Conservation (phyloP, 495 filamentous ascomycete species). For the Annulohypoxylon stygium region DNA sequence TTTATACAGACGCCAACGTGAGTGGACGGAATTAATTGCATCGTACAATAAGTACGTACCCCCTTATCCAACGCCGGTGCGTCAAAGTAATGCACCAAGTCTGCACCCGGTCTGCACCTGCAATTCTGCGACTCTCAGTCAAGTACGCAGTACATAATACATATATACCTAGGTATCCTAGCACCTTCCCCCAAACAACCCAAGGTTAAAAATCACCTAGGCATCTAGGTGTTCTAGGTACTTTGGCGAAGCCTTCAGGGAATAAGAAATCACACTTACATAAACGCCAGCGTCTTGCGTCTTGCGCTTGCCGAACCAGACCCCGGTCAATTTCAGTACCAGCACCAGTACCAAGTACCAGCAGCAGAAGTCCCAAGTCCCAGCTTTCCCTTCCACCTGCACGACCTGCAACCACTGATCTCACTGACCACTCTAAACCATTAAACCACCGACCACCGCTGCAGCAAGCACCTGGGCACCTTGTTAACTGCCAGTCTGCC, state of each 20-base stretch:
- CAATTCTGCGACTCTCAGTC: neutral
- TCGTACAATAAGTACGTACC: conserved; percentile 12
- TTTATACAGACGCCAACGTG: neutral
- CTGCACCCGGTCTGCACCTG: conserved; percentile 10
- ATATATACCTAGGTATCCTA: neutral
- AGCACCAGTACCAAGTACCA: neutral
- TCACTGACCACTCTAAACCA: neutral
- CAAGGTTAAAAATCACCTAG: neutral
- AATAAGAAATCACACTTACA: conserved; percentile 28
- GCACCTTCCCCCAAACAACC: neutral
- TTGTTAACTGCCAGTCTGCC: neutral
- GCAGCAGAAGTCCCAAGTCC: neutral
- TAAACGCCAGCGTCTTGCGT: conserved; percentile 16
- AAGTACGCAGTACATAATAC: neutral
- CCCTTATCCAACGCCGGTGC: conserved; percentile 21
- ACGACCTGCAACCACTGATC: neutral
- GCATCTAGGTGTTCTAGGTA: neutral
- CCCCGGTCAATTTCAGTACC: conserved; percentile 20
- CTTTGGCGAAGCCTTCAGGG: conserved; percentile 26
- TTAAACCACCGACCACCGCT: neutral
- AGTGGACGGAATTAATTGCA: neutral
- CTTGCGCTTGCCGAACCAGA: conserved; percentile 31
- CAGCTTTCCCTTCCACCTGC: neutral
- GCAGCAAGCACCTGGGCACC: neutral
- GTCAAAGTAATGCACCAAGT: conserved; percentile 7